Evolutionary conservation across 2,329 filamentous ascomycete genomes (phyloP).

Genomic region (Erysiphe neolycopersici): DNA sequence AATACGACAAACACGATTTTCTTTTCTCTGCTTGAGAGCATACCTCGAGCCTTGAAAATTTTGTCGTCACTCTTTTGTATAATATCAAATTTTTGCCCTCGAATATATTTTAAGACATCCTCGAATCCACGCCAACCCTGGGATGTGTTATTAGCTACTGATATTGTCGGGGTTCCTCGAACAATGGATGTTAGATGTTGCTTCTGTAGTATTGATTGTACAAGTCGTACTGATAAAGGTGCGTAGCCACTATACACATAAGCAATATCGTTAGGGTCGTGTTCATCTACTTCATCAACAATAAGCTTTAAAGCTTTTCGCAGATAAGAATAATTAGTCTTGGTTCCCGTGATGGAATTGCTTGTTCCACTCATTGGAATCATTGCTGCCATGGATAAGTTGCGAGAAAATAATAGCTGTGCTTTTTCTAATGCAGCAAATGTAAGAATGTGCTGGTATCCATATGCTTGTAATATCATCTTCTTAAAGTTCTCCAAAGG

Average conservation of each 20-base stretch:
- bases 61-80: slow-evolving; percentile 82
- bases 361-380: slow-evolving; percentile 41
- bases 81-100: slow-evolving; percentile 75
- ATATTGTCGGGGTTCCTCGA: slow-evolving; percentile 27
- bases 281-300: slow-evolving; percentile 88
- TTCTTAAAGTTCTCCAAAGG: slow-evolving; percentile 79
- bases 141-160: slow-evolving; percentile 27
- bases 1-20: slow-evolving; percentile 95
- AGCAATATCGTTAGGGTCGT: slow-evolving; percentile 81
- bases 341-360: slow-evolving; percentile 28
- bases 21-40: slow-evolving; percentile 49
- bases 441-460: slow-evolving; percentile 81
- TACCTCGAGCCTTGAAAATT: slow-evolving; percentile 59
- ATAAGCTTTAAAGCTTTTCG: slow-evolving; percentile 72
- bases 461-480: slow-evolving; percentile 73
- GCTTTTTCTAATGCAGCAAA: slow-evolving; percentile 72
- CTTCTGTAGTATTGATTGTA: slow-evolving; percentile 86
- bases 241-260: slow-evolving; percentile 97
- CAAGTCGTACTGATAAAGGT: slow-evolving; percentile 66
- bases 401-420: slow-evolving; percentile 54
- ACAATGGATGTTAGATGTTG: slow-evolving; percentile 48
- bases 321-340: slow-evolving; percentile 75
- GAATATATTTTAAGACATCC: slow-evolving; percentile 64
- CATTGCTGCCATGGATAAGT: slow-evolving; percentile 53
- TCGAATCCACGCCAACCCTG: slow-evolving; percentile 89